Evolutionary conservation across 768 basidiomycete species (phyloP), one percentile per base, ranked within the genome.

Genomic region (Hysterangium stoloniferum): DNA sequence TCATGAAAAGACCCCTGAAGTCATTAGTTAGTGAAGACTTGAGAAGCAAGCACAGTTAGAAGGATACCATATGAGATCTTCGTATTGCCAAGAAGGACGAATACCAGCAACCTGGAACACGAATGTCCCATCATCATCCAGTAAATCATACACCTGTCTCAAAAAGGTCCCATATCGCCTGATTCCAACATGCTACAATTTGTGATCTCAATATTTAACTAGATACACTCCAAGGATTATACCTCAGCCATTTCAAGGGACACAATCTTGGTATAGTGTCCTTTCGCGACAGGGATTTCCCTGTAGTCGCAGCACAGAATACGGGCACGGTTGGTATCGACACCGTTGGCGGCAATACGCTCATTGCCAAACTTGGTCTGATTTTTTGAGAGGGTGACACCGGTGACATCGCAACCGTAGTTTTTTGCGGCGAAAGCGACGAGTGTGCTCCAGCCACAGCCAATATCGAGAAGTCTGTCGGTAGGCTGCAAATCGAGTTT

Each of bases 201-300:
- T 11, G 13, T 45, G 37, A 48, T 29, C 3, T 46, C 28, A 45
- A n/a, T 17, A n/a, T n/a, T n/a, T n/a, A n/a, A n/a, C n/a, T n/a
- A n/a, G n/a, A n/a, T n/a, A n/a, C n/a, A n/a, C n/a, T n/a, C n/a
- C n/a, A 25, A 19, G 8, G 1, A 29, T 47, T 73, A 19, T 52
- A 86, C 86, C 77, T 99, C 96, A 15, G 95, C 95, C 95, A 98
- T 98, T 66, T 99, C 96, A 54, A 99, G 75, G 54, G 82, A 84
- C 43, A 95, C 92, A 47, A 99, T 98, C 74, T 98, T 98, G 61
- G 82, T 84, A 62, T 86, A 99, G 52, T 80, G 79, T 46, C 84
- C 82, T 48, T 41, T 69, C 66, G 50, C 81, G 76, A 27, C 79
- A 31, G 68, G 69, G 52, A 76, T 66, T 45, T 74, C 69, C 42